Base-by-base conservation (phyloP, 176 grass and related monocot species). In the Zea mays region DNA sequence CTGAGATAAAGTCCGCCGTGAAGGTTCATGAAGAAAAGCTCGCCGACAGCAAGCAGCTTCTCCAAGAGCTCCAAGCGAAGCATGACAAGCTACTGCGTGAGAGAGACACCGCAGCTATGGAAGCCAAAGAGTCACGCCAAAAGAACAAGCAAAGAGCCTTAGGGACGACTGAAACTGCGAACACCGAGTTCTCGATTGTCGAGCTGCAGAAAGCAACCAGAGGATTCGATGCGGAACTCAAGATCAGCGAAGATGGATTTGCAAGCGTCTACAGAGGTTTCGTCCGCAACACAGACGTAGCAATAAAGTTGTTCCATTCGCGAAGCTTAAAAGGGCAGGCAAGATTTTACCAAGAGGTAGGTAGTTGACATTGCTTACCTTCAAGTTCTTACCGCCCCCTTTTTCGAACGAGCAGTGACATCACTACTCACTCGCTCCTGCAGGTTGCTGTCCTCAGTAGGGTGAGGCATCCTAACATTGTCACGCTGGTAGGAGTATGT, bases 301-400 rank as follows among this genome's bases (percentile, higher is more conserved):
- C 90, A 66, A 85, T 97, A 78, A 97, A 86, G 76, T 54, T 92
- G 79, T 70, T 97, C 8, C 72, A 88, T 83, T 79, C 73, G 12
- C 63, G 81, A 39, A 71, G 64, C 59, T 45, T 79, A 58, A 69
- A 84, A 72, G 82, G 79, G 0, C 69, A 72, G 21, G 61, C 56
- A 39, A 70, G 86, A 27, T 97, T 97, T 73, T 58, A 92, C 60
- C 85, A 88, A 82, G 87, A 92, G 93, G 93, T 91, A 92, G 93
- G 93, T 91, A 87, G 78, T 63, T 46, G 58, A 35, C 37, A 47
- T 79, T 8, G 34, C 20, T 79, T 55, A 10, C 40, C 51, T 19
- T 71, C 12, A 60, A 70, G 27, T 35, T 11, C 14, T 19, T 19
- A 20, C 45, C 39, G 15, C 5, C 8, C 8, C 41, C 33, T 38